Evolutionary conservation across 2,329 filamentous ascomycete genomes (phyloP).

Genomic region (Fusarium torulosum): DNA sequence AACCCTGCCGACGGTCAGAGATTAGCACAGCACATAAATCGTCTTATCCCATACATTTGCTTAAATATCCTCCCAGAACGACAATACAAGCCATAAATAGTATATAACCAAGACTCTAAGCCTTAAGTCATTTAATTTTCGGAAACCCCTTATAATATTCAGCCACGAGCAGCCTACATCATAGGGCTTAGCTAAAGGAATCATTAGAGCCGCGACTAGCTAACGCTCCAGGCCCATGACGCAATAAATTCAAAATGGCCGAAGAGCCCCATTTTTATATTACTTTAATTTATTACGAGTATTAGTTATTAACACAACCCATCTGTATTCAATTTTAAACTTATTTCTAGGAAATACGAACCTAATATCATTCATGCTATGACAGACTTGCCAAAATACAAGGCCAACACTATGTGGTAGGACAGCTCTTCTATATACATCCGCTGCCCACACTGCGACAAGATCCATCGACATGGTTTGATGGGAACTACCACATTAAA

Average conservation of each 20-base stretch:
- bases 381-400: no score
- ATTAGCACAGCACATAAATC: background rate
- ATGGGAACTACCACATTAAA: no score
- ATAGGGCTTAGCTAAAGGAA: no score
- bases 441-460: no score
- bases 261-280: background rate
- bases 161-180: background rate
- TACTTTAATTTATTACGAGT: background rate
- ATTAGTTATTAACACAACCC: background rate
- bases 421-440: no score
- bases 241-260: background rate
- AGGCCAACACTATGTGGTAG: no score
- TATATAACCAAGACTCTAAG: background rate
- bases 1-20: background rate
- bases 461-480: no score
- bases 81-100: conserved; percentile 8
- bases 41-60: background rate
- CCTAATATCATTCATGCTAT: background rate
- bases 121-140: background rate
- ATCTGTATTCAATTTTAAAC: background rate
- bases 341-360: background rate
- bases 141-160: conserved; percentile 2
- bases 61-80: conserved; percentile 4
- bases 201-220: no score
- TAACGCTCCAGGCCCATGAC: background rate